These are phyloP conservation scores for Syzygium grande DNA, from an alignment of 345 rosid species.

Conservation along the genomic window DNA sequence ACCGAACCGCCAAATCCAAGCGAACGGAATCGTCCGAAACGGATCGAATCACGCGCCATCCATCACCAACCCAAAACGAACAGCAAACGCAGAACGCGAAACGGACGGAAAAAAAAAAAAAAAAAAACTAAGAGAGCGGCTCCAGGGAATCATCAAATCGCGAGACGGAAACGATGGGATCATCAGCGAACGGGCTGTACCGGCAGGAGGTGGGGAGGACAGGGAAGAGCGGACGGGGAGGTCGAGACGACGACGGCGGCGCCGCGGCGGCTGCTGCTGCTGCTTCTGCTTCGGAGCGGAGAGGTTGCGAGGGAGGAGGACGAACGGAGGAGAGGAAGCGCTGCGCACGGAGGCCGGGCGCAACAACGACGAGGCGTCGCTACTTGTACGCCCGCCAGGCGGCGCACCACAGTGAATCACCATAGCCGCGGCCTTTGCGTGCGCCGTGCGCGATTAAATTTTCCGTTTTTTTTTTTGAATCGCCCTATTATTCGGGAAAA, in stretches of 20 bases:
- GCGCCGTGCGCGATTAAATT: not conserved
- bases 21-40: not conserved
- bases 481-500: not conserved
- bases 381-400: not conserved
- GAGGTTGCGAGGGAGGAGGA: not conserved
- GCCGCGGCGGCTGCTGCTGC: not conserved
- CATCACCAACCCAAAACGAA: not conserved
- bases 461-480: not conserved
- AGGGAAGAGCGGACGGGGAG: not conserved
- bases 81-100: not conserved
- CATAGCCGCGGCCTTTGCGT: not conserved
- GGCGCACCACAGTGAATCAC: not conserved
- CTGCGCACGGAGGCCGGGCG: not conserved
- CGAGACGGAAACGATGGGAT: not conserved
- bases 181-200: not conserved
- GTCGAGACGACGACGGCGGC: not conserved
- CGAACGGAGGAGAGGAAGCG: accelerated
- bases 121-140: not conserved
- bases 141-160: not conserved
- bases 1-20: not conserved
- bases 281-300: not conserved
- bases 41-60: not conserved
- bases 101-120: too few relatives aligned
- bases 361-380: not conserved
- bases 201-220: not conserved